Evolutionary conservation across 176 grass and related monocot genomes (phyloP).

Genomic region (Guadua angustifolia): DNA sequence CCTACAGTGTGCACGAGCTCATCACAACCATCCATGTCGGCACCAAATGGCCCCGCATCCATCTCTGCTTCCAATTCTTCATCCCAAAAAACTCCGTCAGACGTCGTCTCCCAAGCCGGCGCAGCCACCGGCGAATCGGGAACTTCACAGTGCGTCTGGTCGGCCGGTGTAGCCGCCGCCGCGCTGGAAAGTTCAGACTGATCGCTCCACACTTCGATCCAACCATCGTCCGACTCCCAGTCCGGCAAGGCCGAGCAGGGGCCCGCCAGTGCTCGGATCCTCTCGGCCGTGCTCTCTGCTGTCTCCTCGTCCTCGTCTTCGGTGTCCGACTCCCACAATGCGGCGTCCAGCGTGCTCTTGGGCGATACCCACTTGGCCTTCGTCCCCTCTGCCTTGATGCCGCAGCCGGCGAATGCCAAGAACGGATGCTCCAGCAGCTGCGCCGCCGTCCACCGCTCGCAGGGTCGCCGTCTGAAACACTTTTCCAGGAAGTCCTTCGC

Average conservation of each 20-base stretch:
- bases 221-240: conserved; percentile 50
- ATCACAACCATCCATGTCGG: neutral
- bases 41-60: neutral
- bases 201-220: conserved; percentile 44
- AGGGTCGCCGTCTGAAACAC: conserved; percentile 60
- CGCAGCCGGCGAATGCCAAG: conserved; percentile 37
- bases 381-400: conserved; percentile 50
- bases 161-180: neutral
- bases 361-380: conserved; percentile 75
- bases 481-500: conserved; percentile 72
- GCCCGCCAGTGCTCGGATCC: conserved; percentile 41
- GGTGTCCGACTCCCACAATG: conserved; percentile 61
- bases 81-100: neutral
- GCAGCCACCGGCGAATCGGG: neutral
- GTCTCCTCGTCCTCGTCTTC: conserved; percentile 39
- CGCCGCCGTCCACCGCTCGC: conserved; percentile 63
- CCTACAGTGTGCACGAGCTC: conserved; percentile 26
- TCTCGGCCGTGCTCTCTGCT: conserved; percentile 36
- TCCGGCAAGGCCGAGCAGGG: conserved; percentile 36
- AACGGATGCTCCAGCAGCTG: conserved; percentile 75
- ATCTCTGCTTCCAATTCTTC: neutral
- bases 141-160: neutral
- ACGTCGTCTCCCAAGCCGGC: neutral
- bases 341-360: conserved; percentile 76
- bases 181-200: neutral